Base-by-base conservation (phyloP, 2,329 filamentous ascomycete species). In the Macrophomina phaseolina region DNA sequence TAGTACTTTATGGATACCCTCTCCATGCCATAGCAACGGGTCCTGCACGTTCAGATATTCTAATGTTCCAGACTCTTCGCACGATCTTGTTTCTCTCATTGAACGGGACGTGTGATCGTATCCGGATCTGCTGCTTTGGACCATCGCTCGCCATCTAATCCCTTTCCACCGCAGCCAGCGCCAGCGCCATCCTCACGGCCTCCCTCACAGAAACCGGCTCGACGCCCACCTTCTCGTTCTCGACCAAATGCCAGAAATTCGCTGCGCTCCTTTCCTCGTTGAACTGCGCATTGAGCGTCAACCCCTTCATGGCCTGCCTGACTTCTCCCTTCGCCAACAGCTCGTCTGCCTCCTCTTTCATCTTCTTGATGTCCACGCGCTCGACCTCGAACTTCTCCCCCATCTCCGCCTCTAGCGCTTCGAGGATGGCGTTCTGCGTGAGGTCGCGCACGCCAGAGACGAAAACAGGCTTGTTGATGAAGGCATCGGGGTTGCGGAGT, bases 151-250 rank as follows among this genome's bases (percentile, higher is more conserved):
- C 36, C 36, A 38, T 38, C 36, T 38, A 5, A 11, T 6, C 1
- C 6, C 1, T 38, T 11, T 38, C 5, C 5, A n/a, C 45, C 3
- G 6, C 45, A n/a, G 14, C 16, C 45, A 16, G 16, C 7, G 70
- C 68, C 42, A 78, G 48, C 4, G 74, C 71, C 12, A 71, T 70
- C 51, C 62, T 69, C 0, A 78, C 71, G 1, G 74, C 76, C 14
- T 74, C 74, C 40, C 74, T 70, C 38, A 78, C 68, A 36, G 63
- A 70, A 42, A 73, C 69, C 6, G 63, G 51, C 42, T 73, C 14
- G 12, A 78, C 73, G 0, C 75, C 76, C 9, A 77, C 72, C 18
- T 68, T 4, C 18, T 75, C 72, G 56, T 78, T 78, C 66, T 76
- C 72, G 6, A 74, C 68, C 67, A 73, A 14, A 36, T 68, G 68